Percentiles rank a stretch among this genome's conserved stretches.
Conservation (phyloP, 441 rosid genomes). For the Adansonia gregorii region DNA sequence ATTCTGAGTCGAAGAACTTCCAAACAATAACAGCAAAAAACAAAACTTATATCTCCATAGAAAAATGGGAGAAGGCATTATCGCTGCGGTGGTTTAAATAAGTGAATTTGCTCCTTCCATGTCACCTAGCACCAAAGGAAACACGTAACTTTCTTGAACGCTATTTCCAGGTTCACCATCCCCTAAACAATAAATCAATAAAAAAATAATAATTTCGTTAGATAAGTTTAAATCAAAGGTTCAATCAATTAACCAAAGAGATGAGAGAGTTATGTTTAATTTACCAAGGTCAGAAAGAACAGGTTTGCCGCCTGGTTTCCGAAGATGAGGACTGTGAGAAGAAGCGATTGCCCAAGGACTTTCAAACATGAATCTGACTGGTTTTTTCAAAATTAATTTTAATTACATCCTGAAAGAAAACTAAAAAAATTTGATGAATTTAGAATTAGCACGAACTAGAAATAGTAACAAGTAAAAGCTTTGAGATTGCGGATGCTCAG, state of each 20-base stretch:
- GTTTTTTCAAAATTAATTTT: background rate
- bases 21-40: background rate
- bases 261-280: background rate
- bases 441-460: background rate
- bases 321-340: conserved; percentile 54
- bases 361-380: conserved; percentile 49
- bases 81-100: conserved; percentile 35
- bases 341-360: conserved; percentile 43
- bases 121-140: conserved; percentile 41
- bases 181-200: conserved; percentile 30
- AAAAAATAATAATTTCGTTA: background rate
- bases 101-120: conserved; percentile 51
- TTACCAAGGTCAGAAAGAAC: conserved; percentile 50
- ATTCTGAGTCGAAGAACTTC: background rate
- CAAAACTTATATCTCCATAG: conserved; percentile 74
- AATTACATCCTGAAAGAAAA: conserved; percentile 20
- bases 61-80: conserved; percentile 63
- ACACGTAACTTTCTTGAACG: conserved; percentile 35
- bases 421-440: background rate
- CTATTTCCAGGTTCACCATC: conserved; percentile 41
- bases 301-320: conserved; percentile 56
- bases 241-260: background rate
- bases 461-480: background rate
- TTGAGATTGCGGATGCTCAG: background rate
- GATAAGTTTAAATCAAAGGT: background rate